Conservation (phyloP, 2,329 filamentous ascomycete genomes). For the Penicillium sp. region DNA sequence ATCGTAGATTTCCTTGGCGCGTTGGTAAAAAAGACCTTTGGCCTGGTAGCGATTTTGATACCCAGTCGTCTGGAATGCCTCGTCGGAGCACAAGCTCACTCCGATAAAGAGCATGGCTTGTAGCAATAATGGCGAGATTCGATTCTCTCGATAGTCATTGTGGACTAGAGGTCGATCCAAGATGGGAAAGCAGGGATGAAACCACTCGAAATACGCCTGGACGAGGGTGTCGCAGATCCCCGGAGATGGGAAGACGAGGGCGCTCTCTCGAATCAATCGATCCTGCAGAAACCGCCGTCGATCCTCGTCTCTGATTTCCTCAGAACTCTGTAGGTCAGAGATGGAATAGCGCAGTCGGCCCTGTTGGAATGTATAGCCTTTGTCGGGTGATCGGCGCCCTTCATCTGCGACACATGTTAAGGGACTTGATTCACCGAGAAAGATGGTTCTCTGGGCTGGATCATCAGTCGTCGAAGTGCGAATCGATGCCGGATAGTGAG, state of each 20-base stretch:
- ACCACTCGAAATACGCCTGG: constrained; percentile 52
- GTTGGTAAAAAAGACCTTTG: constrained; percentile 48
- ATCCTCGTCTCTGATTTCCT: constrained; percentile 17
- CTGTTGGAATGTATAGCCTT: constrained; percentile 31
- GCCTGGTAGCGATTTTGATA: constrained; percentile 47
- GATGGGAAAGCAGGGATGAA: constrained; percentile 53
- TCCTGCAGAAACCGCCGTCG: constrained; percentile 32
- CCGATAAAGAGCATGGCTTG: constrained; percentile 53
- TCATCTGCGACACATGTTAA: constrained; percentile 48
- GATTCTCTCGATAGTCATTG: constrained; percentile 36
- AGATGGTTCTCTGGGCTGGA: constrained; percentile 31
- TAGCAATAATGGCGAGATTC: constrained; percentile 47
- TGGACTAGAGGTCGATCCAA: constrained; percentile 46
- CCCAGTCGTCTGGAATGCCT: constrained; percentile 42
- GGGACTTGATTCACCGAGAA: constrained; percentile 46
- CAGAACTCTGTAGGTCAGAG: constrained; percentile 17
- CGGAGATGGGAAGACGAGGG: constrained; percentile 44
- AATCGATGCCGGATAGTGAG: constrained; percentile 8
- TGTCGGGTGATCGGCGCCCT: constrained; percentile 24
- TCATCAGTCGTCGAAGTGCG: constrained; percentile 6
- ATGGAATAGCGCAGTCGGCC: constrained; percentile 37
- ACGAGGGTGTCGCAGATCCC: constrained; percentile 43
- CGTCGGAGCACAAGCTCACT: constrained; percentile 49
- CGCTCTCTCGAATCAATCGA: constrained; percentile 37
- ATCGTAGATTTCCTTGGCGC: constrained; percentile 50